These are phyloP conservation scores for Trichosanthes truncata DNA, from an alignment of 306 rosid genomes.

Conservation along the genomic window DNA sequence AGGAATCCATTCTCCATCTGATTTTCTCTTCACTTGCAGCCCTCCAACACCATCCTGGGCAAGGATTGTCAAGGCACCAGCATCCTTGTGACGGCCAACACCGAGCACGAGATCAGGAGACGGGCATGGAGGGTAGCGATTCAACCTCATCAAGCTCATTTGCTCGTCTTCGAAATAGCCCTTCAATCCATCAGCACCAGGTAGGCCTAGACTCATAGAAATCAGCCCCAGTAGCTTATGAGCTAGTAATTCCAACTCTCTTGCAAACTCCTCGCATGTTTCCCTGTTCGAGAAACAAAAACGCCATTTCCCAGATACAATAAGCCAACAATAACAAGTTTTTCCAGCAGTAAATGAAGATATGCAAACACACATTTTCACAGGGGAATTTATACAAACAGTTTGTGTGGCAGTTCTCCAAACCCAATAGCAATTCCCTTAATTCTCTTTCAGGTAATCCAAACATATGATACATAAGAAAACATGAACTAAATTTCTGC, in stretches of 20 bases:
- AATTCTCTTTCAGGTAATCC: not conserved
- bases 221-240: constrained; percentile 44
- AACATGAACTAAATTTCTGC: not conserved
- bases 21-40: constrained; percentile 43
- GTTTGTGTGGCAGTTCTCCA: not conserved
- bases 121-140: constrained; percentile 69
- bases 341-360: not conserved
- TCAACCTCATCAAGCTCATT: constrained; percentile 42
- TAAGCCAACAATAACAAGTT: not conserved
- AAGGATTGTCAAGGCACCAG: constrained; percentile 58
- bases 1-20: constrained; percentile 60
- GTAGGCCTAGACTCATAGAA: constrained; percentile 46
- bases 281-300: constrained; percentile 31
- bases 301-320: not conserved
- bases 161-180: constrained; percentile 40
- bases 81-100: constrained; percentile 80
- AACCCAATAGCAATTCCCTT: not conserved
- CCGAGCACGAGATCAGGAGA: constrained; percentile 68
- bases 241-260: constrained; percentile 55
- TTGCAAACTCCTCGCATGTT: constrained; percentile 42
- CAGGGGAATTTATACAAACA: not conserved
- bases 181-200: constrained; percentile 25
- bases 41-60: constrained; percentile 76
- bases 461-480: not conserved
- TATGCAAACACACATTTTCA: not conserved